Conservation (phyloP, 1,139 yeast genomes). For the Scheffersomyces insectosa region DNA sequence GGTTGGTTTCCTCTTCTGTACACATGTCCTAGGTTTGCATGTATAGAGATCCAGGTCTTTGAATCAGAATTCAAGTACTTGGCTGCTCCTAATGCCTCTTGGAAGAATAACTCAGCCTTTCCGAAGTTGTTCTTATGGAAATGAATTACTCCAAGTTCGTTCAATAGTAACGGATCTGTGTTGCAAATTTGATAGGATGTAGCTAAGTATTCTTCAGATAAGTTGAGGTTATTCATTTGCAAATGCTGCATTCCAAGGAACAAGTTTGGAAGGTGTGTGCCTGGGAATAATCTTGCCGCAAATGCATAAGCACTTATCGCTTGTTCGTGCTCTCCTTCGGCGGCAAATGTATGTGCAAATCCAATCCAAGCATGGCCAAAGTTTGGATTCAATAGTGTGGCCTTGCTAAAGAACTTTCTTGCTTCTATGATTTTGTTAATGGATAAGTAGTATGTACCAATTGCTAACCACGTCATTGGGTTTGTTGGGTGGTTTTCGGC, state of each 20-base stretch:
- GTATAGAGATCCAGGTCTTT: conserved; percentile 83
- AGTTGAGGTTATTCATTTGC: conserved; percentile 76
- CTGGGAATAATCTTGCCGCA: conserved; percentile 91
- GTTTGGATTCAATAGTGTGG: conserved; percentile 84
- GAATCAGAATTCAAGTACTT: conserved; percentile 73
- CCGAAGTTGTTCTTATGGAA: conserved; percentile 72
- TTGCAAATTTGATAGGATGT: conserved; percentile 79
- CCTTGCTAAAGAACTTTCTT: conserved; percentile 82
- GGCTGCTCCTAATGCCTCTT: conserved; percentile 73
- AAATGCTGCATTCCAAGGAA: conserved; percentile 96
- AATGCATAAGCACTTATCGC: conserved; percentile 97
- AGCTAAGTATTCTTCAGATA: conserved; percentile 83
- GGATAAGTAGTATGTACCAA: conserved; percentile 85
- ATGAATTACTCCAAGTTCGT: conserved; percentile 88
- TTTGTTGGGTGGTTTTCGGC: conserved; percentile 84
- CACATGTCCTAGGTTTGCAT: conserved; percentile 89
- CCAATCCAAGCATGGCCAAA: conserved; percentile 98
- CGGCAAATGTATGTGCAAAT: conserved; percentile 96
- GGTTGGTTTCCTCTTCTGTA: conserved; percentile 67
- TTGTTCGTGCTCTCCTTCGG: conserved; percentile 98
- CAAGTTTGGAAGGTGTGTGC: conserved; percentile 86
- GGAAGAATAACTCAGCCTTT: conserved; percentile 71
- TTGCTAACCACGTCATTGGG: conserved; percentile 89
- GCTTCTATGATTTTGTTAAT: conserved; percentile 79
- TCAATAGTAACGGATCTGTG: conserved; percentile 80